phyloP scores from a whole-genome alignment of 805 yeast genomes.

The Starmera quercuum region DNA sequence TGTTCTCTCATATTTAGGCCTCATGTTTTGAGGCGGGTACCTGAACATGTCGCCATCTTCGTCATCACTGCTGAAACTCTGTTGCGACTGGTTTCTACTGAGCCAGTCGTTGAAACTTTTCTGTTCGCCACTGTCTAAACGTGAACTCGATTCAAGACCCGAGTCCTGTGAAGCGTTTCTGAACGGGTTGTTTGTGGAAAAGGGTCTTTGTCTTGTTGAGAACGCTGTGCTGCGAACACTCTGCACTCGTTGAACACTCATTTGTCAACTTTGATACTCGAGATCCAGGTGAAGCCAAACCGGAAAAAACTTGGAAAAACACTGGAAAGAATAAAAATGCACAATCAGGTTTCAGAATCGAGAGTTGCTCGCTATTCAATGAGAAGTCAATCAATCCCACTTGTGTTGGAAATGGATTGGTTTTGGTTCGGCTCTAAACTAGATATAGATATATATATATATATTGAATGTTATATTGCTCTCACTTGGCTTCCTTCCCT shows the following conservation, averaged over 20 bases:
- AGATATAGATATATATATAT: too few relatives aligned
- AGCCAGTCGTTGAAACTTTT: constrained; percentile 55
- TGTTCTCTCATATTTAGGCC: constrained; percentile 9
- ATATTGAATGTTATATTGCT: too few relatives aligned
- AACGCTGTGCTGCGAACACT: background rate
- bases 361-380: too few relatives aligned
- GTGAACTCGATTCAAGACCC: constrained; percentile 18
- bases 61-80: constrained; percentile 35
- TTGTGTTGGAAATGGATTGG: too few relatives aligned
- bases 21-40: constrained; percentile 18
- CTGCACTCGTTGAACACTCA: background rate
- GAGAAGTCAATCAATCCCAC: too few relatives aligned
- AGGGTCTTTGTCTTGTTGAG: constrained; percentile 22
- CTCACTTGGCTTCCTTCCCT: too few relatives aligned
- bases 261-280: too few relatives aligned
- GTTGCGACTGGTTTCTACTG: constrained; percentile 30
- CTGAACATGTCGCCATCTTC: constrained; percentile 20
- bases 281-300: background rate
- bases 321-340: too few relatives aligned
- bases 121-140: constrained; percentile 19
- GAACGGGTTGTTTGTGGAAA: constrained; percentile 71
- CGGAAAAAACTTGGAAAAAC: background rate
- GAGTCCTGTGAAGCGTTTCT: constrained; percentile 35
- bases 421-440: too few relatives aligned
- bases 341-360: too few relatives aligned